Base-by-base conservation (phyloP, 129 eudicot species). In the Flaveria bidentis region DNA sequence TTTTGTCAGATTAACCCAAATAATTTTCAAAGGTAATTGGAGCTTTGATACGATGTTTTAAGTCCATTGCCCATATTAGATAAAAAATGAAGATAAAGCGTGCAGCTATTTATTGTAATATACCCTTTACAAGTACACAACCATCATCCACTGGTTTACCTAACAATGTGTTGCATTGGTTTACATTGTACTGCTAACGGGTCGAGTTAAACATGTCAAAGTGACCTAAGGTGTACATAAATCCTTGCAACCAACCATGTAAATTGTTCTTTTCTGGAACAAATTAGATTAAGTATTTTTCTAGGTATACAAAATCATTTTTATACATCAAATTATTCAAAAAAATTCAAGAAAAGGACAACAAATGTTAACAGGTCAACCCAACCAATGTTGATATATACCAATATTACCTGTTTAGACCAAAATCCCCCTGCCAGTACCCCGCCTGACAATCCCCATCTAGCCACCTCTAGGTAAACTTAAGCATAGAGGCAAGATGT, bases 31-130 rank as follows among this genome's bases (percentile, higher is more conserved):
- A 42, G 39, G 22, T 64, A 36, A n/a, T 6, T 26, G 46, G 13
- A 53, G 9, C 14, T 64, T 64, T 42, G 47, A 6, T 30, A 64
- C 2, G 23, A 64, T 14, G 25, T 53, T 53, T 6, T 17, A 5
- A 62, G 70, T 64, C 70, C 46, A 64, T 64, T 30, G 70, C 42
- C 49, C 36, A 30, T 30, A 15, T 65, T 2, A 33, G 17, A 65
- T 9, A 65, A 41, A 41, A 42, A 14, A 26, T 30, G 36, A 17
- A 41, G 28, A 3, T 22, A 2, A 67, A 42, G 71, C 17, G 41
- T 17, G 33, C 3, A 16, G 71, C 13, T 17, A 11, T 42, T 41
- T 16, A n/a, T 41, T 41, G 51, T 46, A 42, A 39, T 41, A 39
- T 67, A 20, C 51, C 49, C 71, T 17, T 17, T 17, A 67, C 28